Base-by-base conservation (phyloP, 176 grass and related monocot species). In the Triticum urartu region DNA sequence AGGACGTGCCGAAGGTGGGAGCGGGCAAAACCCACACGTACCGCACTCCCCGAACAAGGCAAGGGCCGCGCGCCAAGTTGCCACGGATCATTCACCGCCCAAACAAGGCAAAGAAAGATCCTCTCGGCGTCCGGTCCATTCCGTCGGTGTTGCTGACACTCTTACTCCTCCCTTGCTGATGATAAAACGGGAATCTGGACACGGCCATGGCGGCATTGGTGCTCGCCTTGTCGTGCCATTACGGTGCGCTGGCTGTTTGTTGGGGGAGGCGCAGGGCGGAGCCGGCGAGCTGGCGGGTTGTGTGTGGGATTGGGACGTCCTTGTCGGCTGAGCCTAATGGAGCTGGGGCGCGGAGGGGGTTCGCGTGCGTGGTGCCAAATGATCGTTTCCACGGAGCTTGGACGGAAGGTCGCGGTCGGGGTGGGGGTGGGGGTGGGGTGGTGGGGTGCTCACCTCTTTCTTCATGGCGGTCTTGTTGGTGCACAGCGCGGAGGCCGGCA, bases 391-490 rank as follows among this genome's bases (percentile, higher is more conserved):
- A 70, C 75, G 64, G 64, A 22, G 39, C 18, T 28, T 32, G 14
- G 82, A 25, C 54, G 59, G 1, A 67, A 30, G 30, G 36, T 33
- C 39, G 11, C 60, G 72, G 36, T 24, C 54, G 54, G 18, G 20
- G 24, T 6, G 45, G 64, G 54, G 20, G 24, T 6, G 45, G 64
- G 54, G 20, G 14, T 13, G 45, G 65, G 14, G 14, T 17, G 50
- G 9, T 3, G 38, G 12, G 59, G 70, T 2, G 50, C 38, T 82
- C 86, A 97, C 95, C 95, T 97, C 95, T 91, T 89, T 97, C 88
- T 91, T 94, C 5, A 75, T 52, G 11, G n/a, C 77, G 1, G 30
- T 42, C 18, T 74, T 38, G 14, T 64, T 24, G 14, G 13, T 24
- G 43, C 25, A 88, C 33, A 82, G 35, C 17, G 83, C 87, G 24